These are phyloP conservation scores for Moniliophthora roreri DNA, from an alignment of 1,284 basidiomycete species.

Conservation along the genomic window DNA sequence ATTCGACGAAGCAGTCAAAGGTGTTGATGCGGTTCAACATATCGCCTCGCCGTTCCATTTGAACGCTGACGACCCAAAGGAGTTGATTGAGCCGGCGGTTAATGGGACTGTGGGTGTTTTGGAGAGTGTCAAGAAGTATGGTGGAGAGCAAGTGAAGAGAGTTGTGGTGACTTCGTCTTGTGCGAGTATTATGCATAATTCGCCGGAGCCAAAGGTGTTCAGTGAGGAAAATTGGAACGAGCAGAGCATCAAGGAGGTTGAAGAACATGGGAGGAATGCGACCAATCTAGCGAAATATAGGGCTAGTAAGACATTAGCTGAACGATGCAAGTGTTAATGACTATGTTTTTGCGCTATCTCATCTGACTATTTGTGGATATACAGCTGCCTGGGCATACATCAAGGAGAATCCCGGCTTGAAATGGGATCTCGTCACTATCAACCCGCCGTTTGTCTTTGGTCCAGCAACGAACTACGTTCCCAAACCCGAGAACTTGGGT, in stretches of 20 bases:
- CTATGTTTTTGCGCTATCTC: neutral
- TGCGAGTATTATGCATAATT: conserved; percentile 47
- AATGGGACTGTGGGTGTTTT: conserved; percentile 42
- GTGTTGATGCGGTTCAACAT: conserved; percentile 61
- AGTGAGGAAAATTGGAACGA: conserved; percentile 63
- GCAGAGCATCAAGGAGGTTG: conserved; percentile 41
- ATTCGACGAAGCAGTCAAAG: conserved; percentile 71
- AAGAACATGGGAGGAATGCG: conserved; percentile 43
- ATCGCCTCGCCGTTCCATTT: conserved; percentile 51
- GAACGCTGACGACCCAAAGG: conserved; percentile 33
- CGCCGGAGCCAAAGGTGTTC: conserved; percentile 29
- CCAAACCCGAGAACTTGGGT: conserved; percentile 23
- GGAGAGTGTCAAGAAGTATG: conserved; percentile 33
- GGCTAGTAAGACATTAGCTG: conserved; percentile 47
- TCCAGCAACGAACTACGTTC: conserved; percentile 31
- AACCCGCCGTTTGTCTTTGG: conserved; percentile 43
- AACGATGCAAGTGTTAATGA: conserved; percentile 31
- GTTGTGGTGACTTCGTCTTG: conserved; percentile 67
- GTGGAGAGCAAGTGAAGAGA: conserved; percentile 43
- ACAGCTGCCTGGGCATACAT: conserved; percentile 47
- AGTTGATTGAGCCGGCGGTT: conserved; percentile 40
- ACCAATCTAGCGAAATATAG: conserved; percentile 32
- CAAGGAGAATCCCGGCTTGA: conserved; percentile 31
- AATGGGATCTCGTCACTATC: conserved; percentile 43
- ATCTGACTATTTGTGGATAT: neutral